Evolutionary conservation across 2,329 filamentous ascomycete genomes (phyloP).

Genomic region (Monosporascus sp.): DNA sequence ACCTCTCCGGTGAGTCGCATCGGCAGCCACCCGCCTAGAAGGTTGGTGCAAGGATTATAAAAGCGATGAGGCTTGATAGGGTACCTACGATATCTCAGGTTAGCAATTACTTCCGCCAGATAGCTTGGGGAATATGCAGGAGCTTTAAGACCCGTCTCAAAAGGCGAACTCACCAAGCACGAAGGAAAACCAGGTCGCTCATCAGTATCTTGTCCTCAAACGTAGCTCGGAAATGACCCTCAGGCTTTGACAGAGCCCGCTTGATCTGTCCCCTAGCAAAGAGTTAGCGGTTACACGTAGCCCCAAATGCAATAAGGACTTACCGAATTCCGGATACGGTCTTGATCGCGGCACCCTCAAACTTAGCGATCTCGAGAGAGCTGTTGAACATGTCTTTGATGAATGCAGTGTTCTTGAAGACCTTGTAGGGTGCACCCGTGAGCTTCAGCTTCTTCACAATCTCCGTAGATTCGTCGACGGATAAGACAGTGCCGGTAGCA

Average conservation of each 20-base stretch:
- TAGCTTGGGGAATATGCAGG: not conserved
- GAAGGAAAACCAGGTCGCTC: conserved; percentile 91
- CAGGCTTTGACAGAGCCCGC: conserved; percentile 84
- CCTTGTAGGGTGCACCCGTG: conserved; percentile 89
- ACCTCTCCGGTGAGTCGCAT: conserved; percentile 96
- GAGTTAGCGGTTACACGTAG: not conserved
- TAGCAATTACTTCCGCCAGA: not conserved
- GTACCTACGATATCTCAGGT: conserved; percentile 39
- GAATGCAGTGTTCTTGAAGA: conserved; percentile 99
- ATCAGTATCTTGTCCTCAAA: conserved; percentile 99
- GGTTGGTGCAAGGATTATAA: conserved; percentile 93
- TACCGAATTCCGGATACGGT: conserved; percentile 85
- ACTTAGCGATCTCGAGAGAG: conserved; percentile 92
- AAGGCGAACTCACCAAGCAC: conserved; percentile 61
- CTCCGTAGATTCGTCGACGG: conserved; percentile 90
- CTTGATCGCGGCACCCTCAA: conserved; percentile 91
- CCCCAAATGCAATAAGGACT: too few relatives aligned
- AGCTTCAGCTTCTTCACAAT: conserved; percentile 99
- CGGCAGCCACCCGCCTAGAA: conserved; percentile 77
- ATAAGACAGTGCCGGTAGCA: conserved; percentile 87
- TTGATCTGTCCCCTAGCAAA: conserved; percentile 77
- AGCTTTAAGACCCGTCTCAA: not conserved
- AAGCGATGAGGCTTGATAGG: conserved; percentile 91
- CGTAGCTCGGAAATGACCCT: conserved; percentile 92
- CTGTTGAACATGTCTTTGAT: conserved; percentile 98